A percentile compares a stretch with the other conserved stretches of the same genome.
Evolutionary conservation across 2,329 filamentous ascomycete genomes (phyloP).

Genomic region (Reticulascus tulasneorum): DNA sequence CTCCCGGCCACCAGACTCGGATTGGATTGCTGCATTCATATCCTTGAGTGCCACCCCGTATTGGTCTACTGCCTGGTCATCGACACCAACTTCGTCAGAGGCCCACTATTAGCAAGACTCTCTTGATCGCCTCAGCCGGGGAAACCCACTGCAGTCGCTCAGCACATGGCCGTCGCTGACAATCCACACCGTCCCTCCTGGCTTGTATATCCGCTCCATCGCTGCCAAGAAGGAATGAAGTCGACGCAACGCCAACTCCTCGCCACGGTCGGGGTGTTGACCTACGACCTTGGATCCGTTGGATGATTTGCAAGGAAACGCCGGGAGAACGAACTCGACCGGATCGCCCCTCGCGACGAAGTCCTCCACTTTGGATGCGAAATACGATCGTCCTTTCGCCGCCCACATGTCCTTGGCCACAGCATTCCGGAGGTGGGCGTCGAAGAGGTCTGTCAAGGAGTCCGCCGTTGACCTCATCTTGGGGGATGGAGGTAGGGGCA

Average conservation of each 20-base stretch:
- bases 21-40: conserved; percentile 27
- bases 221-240: conserved; percentile 24
- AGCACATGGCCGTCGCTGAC: conserved; percentile 38
- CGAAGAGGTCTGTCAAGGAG: conserved; percentile 17
- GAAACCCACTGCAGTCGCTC: conserved; percentile 33
- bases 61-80: conserved; percentile 35
- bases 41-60: conserved; percentile 32
- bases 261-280: conserved; percentile 27
- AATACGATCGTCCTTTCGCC: conserved; percentile 15
- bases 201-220: conserved; percentile 25
- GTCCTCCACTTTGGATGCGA: conserved; percentile 16
- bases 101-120: not conserved
- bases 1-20: conserved; percentile 17
- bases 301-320: conserved; percentile 36
- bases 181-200: conserved; percentile 30
- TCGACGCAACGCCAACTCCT: conserved; percentile 26
- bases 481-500: too few relatives aligned
- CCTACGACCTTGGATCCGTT: conserved; percentile 28
- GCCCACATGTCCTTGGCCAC: conserved; percentile 19
- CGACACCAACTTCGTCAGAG: conserved; percentile 35
- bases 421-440: conserved; percentile 19
- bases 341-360: conserved; percentile 17
- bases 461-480: conserved; percentile 1
- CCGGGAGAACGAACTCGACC: conserved; percentile 28
- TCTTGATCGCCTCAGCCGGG: not conserved